Base-by-base conservation (phyloP, 192 early-diverging fungal species). In the Gamsiella multidivaricata region DNA sequence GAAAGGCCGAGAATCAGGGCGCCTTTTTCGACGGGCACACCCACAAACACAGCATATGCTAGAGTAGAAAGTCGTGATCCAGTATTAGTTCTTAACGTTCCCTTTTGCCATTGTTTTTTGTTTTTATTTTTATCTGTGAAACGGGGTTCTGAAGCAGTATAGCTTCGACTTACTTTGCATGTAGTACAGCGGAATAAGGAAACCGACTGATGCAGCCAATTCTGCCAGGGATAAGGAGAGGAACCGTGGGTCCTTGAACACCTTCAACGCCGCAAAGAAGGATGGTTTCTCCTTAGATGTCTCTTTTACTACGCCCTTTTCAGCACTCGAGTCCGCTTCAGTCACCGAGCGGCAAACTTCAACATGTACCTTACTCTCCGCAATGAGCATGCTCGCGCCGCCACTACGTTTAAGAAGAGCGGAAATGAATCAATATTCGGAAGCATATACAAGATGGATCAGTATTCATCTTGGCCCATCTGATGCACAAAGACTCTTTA, bases 1-100 rank as follows among this genome's bases (percentile, higher is more conserved):
- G 88, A 82, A 12, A 93, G 70, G n/a, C 87, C 87, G 22, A 88
- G 67, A 28, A 88, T 83, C 53, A 92, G 75, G 5, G 90, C 90
- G 0, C 88, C 90, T 25, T 81, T 80, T 45, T 84, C 82, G 43
- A 76, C 72, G 5, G 88, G 75, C 22, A 91, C 59, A 11, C 89
- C 90, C 39, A 88, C 83, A 41, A 83, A 83, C 36, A 86, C 82
- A 5, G 89, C 83, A 50, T 84, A 90, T 3, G 84, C 84, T 61
- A 85, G 58, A 28, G 11, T 3, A 43, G 18, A 12, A 12, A 34
- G 33, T 47, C 12, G 31, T 5, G 5, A 41, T 25, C 37, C 5
- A 26, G 12, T 36, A 18, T 80, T 66, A 51, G n/a, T n/a, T n/a
- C n/a, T n/a, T n/a, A n/a, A n/a, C n/a, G n/a, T n/a, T n/a, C n/a